Conservation (phyloP, 1,284 basidiomycete species). For the Boletus sp. region DNA sequence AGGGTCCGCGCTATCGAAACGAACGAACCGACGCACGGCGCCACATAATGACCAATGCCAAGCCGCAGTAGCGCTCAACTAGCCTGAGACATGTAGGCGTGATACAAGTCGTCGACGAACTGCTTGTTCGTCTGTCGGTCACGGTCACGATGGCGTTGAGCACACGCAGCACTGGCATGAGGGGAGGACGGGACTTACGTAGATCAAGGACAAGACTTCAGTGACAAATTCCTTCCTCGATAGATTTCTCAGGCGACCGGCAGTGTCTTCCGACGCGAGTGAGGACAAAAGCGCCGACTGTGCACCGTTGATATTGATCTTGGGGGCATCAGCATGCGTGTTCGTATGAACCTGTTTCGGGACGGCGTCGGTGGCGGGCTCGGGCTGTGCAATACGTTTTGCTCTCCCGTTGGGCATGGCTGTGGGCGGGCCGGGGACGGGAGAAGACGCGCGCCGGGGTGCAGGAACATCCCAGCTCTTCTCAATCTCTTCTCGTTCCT, state of each 20-base stretch:
- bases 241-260: constrained; percentile 27
- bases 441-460: constrained; percentile 16
- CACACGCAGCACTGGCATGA: not conserved
- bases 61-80: constrained; percentile 11
- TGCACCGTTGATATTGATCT: constrained; percentile 23
- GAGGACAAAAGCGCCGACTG: constrained; percentile 32
- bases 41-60: not conserved
- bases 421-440: constrained; percentile 10
- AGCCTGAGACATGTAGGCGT: constrained; percentile 40
- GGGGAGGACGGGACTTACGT: constrained; percentile 44
- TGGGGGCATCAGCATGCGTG: constrained; percentile 4
- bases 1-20: not conserved
- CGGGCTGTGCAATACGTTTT: constrained; percentile 14
- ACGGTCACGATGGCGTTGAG: constrained; percentile 8
- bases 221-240: constrained; percentile 62
- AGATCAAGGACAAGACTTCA: constrained; percentile 64
- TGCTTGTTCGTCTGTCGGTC: constrained; percentile 43
- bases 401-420: constrained; percentile 24
- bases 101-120: constrained; percentile 50
- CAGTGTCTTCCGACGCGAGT: constrained; percentile 19
- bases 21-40: not conserved
- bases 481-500: constrained; percentile 55
- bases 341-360: constrained; percentile 10
- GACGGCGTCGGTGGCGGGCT: not conserved
- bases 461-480: constrained; percentile 54